Base-by-base conservation (phyloP, 2,329 filamentous ascomycete genomes). In the Tolypocladium tropicale region DNA sequence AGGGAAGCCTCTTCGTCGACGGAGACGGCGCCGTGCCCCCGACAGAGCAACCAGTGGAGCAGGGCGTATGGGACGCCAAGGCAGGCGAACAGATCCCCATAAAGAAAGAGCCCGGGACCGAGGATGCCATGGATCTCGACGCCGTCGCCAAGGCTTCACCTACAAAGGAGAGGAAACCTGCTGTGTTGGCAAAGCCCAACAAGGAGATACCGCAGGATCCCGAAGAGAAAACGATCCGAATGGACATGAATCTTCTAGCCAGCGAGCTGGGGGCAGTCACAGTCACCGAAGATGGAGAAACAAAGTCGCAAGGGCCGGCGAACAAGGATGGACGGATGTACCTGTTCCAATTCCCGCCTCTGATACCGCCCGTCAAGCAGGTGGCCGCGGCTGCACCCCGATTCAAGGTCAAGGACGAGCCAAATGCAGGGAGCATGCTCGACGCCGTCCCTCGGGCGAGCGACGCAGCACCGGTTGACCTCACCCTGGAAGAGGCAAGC, bases 291-390 rank as follows among this genome's bases (percentile, higher is more conserved):
- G 63, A 61, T 16, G 64, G 66, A 53, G 65, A 65, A 16, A 57
- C 61, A 23, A 65, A 64, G 55, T 60, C 58, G 18, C 65, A 67
- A 48, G 67, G 60, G 9, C 65, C 66, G 2, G 60, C 67, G 51
- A 68, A 72, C 67, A 74, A 74, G 60, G 80, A 84, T 50, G 82
- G 83, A 25, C 76, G 80, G 39, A 67, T 85, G 54, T 85, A 84
- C 59, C 73, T 86, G 53, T 86, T 86, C 70, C 83, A 86, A 62
- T 80, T 86, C 61, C 83, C 83, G 43, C 82, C 82, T 6, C 71
- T 85, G 4, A 74, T 86, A 12, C 82, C 83, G 9, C 78, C 80
- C 0, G 70, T 86, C n/a, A 72, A 67, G 59, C 65, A 59, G 56
- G 57, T 64, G 14, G 60, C 64, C 28, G 64, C 65, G 25, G 59